phyloP scores from a whole-genome alignment of 2,329 filamentous ascomycete species.

The Calonectria multiphialidica region DNA sequence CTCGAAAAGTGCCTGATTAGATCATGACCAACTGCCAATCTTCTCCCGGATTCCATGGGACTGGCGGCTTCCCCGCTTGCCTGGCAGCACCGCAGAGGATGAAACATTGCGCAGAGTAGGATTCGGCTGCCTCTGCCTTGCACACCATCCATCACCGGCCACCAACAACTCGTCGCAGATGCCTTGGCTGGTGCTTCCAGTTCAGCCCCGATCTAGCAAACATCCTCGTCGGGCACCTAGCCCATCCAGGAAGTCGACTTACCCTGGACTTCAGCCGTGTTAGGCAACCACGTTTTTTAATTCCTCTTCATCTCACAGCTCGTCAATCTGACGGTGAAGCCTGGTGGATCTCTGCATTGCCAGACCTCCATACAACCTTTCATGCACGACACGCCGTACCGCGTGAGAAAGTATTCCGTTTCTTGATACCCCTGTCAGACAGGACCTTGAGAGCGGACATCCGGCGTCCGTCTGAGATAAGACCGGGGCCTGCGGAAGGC shows the following conservation, averaged over 20 bases:
- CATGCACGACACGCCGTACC: not conserved
- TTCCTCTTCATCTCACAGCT: slow-evolving; percentile 6
- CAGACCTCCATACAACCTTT: slow-evolving; percentile 6
- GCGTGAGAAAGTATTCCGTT: slow-evolving; percentile 4
- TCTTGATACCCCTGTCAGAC: slow-evolving; percentile 11
- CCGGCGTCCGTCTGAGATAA: slow-evolving; percentile 20
- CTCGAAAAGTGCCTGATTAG: slow-evolving; percentile 31
- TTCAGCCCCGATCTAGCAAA: slow-evolving; percentile 6
- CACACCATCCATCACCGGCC: not conserved
- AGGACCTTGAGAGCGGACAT: not conserved
- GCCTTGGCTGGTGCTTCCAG: not conserved
- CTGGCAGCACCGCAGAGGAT: not conserved
- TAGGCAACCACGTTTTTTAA: slow-evolving; percentile 20
- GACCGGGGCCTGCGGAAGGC: slow-evolving; percentile 1
- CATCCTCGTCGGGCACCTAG: slow-evolving; percentile 13
- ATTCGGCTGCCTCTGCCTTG: slow-evolving; percentile 12
- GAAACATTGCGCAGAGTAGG: not conserved
- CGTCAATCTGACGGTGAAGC: slow-evolving; percentile 29
- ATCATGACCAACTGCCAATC: not conserved
- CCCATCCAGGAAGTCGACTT: not conserved
- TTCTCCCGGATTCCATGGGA: not conserved
- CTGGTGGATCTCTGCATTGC: slow-evolving; percentile 6
- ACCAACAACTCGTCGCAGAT: not conserved
- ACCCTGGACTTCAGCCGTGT: slow-evolving; percentile 22
- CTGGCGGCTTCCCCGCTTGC: not conserved